Base-by-base conservation (phyloP, 306 rosid genomes). In the Lathyrus aphaca region DNA sequence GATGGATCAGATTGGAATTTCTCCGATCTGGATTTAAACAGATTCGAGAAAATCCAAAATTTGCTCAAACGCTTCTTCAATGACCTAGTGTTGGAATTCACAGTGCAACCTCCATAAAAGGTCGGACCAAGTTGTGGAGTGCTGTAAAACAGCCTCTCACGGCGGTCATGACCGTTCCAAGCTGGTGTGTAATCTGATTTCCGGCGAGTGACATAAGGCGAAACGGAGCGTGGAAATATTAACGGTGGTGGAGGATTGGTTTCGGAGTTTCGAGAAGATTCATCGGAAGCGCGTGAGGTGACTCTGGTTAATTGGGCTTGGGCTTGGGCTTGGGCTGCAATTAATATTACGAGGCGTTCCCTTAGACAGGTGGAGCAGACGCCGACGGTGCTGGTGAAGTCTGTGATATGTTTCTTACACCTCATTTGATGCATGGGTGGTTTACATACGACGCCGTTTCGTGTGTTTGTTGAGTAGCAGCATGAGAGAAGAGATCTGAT, bases 341-440 rank as follows among this genome's bases (percentile, higher is more conserved):
- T 89, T 74, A 91, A 45, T 48, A 87, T 60, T 17, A 71, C 8
- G 29, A 93, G 86, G 19, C 97, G 96, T 39, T 95, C 95, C 0
- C 95, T 81, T 77, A 95, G 91, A 74, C 99, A 95, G 13, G 96
- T 69, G 58, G 99, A 84, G 73, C 99, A 95, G 71, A 89, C 95
- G 42, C 97, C 99, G 72, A 86, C 79, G 79, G 77, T 57, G 81
- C 92, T 77, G 77, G 80, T 89, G 32, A 12, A 65, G 81, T 95
- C 99, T 19, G 75, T 9, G 1, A 57, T 46, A 81, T 95, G 99
- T 76, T 80, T 86, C 73, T 78, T 86, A 79, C 99, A 95, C 96
- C 86, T 95, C 99, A 95, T 95, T 66, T 82, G 79, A 30, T 38
- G n/a, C n/a, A n/a, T 6, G 37, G n/a, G n/a, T n/a, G n/a, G n/a